Percentiles rank a stretch among this genome's conserved stretches.
These are phyloP conservation scores for Abrus precatorius DNA, from an alignment of 306 rosid genomes.

Conservation along the genomic window DNA sequence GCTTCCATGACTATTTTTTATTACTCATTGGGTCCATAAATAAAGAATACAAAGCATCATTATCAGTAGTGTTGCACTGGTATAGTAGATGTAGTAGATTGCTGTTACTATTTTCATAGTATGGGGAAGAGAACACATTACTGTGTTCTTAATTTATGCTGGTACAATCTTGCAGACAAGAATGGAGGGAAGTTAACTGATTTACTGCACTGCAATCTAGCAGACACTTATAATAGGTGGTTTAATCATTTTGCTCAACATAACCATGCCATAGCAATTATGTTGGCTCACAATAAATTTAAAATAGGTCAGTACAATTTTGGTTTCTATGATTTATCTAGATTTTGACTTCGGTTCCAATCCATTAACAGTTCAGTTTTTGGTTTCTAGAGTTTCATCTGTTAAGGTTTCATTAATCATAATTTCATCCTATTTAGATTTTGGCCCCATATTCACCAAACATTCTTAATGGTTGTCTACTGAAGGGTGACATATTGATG, in stretches of 20 bases:
- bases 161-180: constrained; percentile 13
- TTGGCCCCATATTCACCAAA: not conserved
- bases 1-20: constrained; percentile 13
- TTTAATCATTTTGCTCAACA: constrained; percentile 20
- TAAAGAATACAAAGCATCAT: constrained; percentile 8
- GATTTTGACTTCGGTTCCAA: no score
- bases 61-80: constrained; percentile 20
- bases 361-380: not conserved
- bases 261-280: constrained; percentile 19
- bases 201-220: not conserved
- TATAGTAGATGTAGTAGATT: constrained; percentile 7
- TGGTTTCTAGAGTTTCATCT: not conserved
- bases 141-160: constrained; percentile 30
- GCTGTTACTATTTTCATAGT: not conserved
- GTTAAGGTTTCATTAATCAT: no score
- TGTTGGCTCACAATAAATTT: not conserved
- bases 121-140: constrained; percentile 11
- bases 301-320: not conserved
- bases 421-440: not conserved
- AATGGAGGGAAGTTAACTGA: not conserved
- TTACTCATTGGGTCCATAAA: constrained; percentile 2
- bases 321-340: not conserved
- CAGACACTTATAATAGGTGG: not conserved
- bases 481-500: not conserved
- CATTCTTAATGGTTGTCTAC: not conserved